Evolutionary conservation across 2,329 filamentous ascomycete species (phyloP).

Genomic region (Clonostachys byssicola): DNA sequence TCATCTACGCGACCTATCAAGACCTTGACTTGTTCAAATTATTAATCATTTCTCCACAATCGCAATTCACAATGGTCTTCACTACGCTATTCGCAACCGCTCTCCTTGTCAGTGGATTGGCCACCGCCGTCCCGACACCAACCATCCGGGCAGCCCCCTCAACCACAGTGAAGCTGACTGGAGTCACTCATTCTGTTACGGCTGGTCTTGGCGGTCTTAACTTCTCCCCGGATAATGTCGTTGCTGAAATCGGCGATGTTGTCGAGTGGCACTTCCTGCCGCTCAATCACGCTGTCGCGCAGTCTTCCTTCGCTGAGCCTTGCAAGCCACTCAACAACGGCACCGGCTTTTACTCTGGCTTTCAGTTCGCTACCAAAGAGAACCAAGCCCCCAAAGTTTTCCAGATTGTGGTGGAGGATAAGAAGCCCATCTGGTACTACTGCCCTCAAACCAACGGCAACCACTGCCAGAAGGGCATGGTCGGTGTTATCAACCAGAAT

Average conservation of each 20-base stretch:
- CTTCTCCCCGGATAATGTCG: slow-evolving; percentile 46
- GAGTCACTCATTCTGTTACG: slow-evolving; percentile 39
- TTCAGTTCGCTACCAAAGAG: slow-evolving; percentile 28
- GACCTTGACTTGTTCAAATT: not conserved
- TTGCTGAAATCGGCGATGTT: slow-evolving; percentile 41
- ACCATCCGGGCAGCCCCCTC: slow-evolving; percentile 17
- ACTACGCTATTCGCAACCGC: slow-evolving; percentile 36
- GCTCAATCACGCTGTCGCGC: slow-evolving; percentile 42
- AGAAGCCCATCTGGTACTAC: slow-evolving; percentile 37
- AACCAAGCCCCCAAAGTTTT: slow-evolving; percentile 35
- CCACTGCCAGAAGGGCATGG: slow-evolving; percentile 45
- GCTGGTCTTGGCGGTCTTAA: slow-evolving; percentile 37
- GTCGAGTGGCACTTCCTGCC: slow-evolving; percentile 53
- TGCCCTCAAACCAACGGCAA: slow-evolving; percentile 31
- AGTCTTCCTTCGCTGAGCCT: slow-evolving; percentile 34
- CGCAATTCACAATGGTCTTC: slow-evolving; percentile 34
- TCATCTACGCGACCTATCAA: not conserved
- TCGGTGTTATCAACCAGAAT: slow-evolving; percentile 39
- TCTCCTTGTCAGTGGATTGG: slow-evolving; percentile 38
- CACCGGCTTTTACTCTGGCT: slow-evolving; percentile 39
- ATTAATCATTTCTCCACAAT: not conserved
- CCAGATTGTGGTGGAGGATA: slow-evolving; percentile 33
- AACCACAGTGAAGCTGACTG: slow-evolving; percentile 25
- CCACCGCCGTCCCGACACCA: slow-evolving; percentile 20
- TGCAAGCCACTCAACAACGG: slow-evolving; percentile 31